These are phyloP conservation scores for Psophocarpus tetragonolobus DNA, from an alignment of 306 rosid species.

Conservation along the genomic window DNA sequence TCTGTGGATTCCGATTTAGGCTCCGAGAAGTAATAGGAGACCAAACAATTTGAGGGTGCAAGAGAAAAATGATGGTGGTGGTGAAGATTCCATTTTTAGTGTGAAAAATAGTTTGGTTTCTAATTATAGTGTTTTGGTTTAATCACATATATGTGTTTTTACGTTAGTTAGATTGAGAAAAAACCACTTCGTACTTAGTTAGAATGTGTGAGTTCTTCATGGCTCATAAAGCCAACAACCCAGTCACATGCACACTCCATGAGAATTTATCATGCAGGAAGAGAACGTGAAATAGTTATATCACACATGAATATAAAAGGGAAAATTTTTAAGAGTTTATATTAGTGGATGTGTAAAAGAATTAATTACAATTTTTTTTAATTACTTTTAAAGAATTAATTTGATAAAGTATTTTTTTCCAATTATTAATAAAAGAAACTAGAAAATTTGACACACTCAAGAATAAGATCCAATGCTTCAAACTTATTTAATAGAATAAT, in stretches of 20 bases:
- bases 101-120: slow-evolving; percentile 7
- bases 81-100: slow-evolving; percentile 46
- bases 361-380: too few relatives aligned
- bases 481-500: too few relatives aligned
- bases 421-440: too few relatives aligned
- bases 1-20: slow-evolving; percentile 54
- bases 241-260: neutral
- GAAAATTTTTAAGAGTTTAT: too few relatives aligned
- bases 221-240: neutral
- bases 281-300: neutral
- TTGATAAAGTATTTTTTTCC: too few relatives aligned
- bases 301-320: neutral
- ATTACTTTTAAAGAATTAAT: too few relatives aligned
- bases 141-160: neutral
- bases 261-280: neutral
- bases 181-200: too few relatives aligned
- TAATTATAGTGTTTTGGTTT: slow-evolving; percentile 35
- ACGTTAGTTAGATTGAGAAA: neutral
- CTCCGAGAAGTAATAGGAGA: slow-evolving; percentile 61
- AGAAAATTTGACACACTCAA: too few relatives aligned
- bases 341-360: too few relatives aligned
- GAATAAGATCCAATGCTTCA: too few relatives aligned
- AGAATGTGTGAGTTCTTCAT: neutral
- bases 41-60: slow-evolving; percentile 64
- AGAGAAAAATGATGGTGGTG: slow-evolving; percentile 32